A percentile compares a stretch with the other conserved stretches of the same genome.
Evolutionary conservation across 1,139 yeast species (phyloP).

Genomic region (Candida freyschussii): DNA sequence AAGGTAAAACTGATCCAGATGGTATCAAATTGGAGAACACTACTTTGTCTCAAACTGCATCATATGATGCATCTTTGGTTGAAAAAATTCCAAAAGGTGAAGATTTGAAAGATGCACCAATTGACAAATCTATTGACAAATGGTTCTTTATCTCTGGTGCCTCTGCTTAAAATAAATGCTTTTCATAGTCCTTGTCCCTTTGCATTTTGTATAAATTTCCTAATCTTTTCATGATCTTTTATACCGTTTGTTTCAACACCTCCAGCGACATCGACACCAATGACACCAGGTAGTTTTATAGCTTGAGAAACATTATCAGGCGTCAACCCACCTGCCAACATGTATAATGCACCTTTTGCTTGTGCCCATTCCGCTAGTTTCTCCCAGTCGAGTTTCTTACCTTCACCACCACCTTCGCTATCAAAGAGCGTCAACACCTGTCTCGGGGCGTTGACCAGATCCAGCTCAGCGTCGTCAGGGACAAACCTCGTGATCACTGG

Average conservation of each 20-base stretch:
- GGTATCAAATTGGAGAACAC: conserved; percentile 67
- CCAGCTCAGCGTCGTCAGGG: conserved; percentile 42
- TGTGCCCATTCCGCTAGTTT: conserved; percentile 38
- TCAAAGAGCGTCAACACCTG: conserved; percentile 67
- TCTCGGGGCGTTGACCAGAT: conserved; percentile 28
- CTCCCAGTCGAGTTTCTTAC: conserved; percentile 70
- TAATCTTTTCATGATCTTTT: conserved; percentile 64
- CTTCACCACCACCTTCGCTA: conserved; percentile 91
- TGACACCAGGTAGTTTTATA: conserved; percentile 41
- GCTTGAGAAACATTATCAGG: conserved; percentile 68
- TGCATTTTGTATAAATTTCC: conserved; percentile 53
- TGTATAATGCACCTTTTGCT: conserved; percentile 40
- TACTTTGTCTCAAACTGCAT: conserved; percentile 56
- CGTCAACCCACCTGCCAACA: conserved; percentile 87
- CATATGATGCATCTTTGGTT: conserved; percentile 45
- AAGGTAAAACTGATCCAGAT: conserved; percentile 39
- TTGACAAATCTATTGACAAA: conserved; percentile 94
- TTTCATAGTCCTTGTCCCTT: too few species aligned
- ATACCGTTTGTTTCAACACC: conserved; percentile 81
- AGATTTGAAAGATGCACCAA: conserved; percentile 81
- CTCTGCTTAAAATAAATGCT: conserved; percentile 44
- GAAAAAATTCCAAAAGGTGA: conserved; percentile 62
- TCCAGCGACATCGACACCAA: conserved; percentile 92
- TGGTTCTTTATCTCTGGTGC: conserved; percentile 98
- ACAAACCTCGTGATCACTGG: conserved; percentile 77